These are phyloP conservation scores for Euphrasia confusa DNA, from an alignment of 257 asterid genomes.

Conservation along the genomic window DNA sequence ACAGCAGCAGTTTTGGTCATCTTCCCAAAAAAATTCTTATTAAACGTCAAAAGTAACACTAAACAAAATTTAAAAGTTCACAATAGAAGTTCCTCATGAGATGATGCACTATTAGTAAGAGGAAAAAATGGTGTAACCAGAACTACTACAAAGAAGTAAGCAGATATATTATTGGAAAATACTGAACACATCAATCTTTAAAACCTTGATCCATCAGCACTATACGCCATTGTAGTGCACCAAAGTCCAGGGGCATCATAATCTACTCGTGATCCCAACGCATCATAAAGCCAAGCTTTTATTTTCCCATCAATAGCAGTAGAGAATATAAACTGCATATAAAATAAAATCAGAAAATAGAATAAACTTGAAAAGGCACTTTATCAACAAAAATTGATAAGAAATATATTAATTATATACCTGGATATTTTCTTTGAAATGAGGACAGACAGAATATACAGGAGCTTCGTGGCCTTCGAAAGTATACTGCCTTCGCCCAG, in stretches of 20 bases:
- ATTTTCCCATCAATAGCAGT: conserved; percentile 96
- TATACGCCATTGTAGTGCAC: conserved; percentile 96
- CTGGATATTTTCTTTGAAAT: conserved; percentile 53
- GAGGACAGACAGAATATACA: conserved; percentile 96
- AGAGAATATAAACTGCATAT: conserved; percentile 85
- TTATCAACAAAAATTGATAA: not conserved
- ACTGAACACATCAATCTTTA: conserved; percentile 20
- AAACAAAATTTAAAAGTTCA: not conserved
- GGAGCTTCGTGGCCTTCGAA: conserved; percentile 99
- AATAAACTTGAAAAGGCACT: conserved; percentile 15
- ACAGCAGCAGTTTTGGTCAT: too few species aligned
- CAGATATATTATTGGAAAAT: conserved; percentile 13
- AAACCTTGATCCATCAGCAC: conserved; percentile 97
- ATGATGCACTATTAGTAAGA: not conserved
- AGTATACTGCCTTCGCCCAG: conserved; percentile 60
- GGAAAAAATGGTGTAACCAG: conserved; percentile 11
- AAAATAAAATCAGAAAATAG: conserved; percentile 18
- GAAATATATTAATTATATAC: conserved; percentile 21
- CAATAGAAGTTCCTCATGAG: not conserved
- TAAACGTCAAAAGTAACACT: not conserved
- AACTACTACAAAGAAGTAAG: not conserved
- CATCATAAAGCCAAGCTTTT: conserved; percentile 95
- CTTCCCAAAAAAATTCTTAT: not conserved
- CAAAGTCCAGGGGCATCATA: conserved; percentile 99
- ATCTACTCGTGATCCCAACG: conserved; percentile 94